phyloP scores from a whole-genome alignment of 106 monocot species.

The Narthecium ossifragum region DNA sequence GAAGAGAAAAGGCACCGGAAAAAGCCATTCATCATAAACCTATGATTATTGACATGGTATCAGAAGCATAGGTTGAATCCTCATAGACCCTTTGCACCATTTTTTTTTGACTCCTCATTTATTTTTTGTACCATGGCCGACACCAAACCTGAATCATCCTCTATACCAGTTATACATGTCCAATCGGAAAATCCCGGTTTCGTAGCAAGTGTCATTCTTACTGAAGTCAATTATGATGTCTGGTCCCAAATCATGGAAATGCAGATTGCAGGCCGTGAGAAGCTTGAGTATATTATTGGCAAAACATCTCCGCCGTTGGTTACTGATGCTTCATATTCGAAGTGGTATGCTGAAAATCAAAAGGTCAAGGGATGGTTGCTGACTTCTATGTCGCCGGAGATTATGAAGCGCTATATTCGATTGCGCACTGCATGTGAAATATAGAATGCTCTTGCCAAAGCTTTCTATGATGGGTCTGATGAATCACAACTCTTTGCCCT shows the following conservation, averaged over 20 bases:
- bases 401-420: constrained; percentile 2
- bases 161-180: too few species aligned
- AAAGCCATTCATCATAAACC: too few species aligned
- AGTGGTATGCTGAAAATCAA: constrained; percentile 3
- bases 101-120: too few species aligned
- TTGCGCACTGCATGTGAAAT: neutral
- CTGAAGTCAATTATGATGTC: neutral
- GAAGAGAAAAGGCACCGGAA: too few species aligned
- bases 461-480: too few species aligned
- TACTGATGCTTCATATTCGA: neutral
- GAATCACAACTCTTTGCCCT: neutral
- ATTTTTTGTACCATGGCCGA: too few species aligned
- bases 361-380: neutral
- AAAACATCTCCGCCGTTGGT: neutral
- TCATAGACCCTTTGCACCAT: too few species aligned
- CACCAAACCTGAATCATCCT: too few species aligned
- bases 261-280: neutral
- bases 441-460: constrained; percentile 2
- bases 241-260: constrained; percentile 8
- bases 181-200: too few species aligned
- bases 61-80: too few species aligned
- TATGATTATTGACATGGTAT: too few species aligned
- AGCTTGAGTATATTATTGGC: neutral
- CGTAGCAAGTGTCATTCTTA: too few species aligned
- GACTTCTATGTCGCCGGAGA: neutral